A percentile compares a stretch with the other conserved stretches of the same genome.
These are phyloP conservation scores for Cyclanthera cordifolia DNA, from an alignment of 306 rosid species.

Conservation along the genomic window DNA sequence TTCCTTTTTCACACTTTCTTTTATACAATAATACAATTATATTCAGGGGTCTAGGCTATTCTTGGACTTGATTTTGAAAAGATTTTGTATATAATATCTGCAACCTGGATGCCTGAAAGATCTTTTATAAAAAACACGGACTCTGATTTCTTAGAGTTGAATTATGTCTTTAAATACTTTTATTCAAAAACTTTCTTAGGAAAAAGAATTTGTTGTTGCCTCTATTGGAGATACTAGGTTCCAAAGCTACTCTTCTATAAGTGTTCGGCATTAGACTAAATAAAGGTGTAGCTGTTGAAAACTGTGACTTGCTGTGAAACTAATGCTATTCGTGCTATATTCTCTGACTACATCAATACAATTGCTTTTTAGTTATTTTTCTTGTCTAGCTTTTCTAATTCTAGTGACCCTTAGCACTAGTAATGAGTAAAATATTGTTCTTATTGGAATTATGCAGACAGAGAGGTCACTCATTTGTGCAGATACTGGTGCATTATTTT, in stretches of 20 bases:
- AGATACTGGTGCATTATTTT: conserved; percentile 83
- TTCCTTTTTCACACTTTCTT: too few species aligned
- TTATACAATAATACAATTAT: too few species aligned
- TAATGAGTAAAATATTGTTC: not conserved
- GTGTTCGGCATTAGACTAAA: not conserved
- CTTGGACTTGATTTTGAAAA: too few species aligned
- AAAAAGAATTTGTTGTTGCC: not conserved
- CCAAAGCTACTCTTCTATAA: not conserved
- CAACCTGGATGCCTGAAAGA: too few species aligned
- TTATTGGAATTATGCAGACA: conserved; percentile 41
- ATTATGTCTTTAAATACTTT: not conserved
- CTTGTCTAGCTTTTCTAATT: not conserved
- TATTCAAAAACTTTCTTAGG: not conserved
- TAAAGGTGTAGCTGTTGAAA: not conserved
- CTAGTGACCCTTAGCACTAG: not conserved
- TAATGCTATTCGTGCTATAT: not conserved
- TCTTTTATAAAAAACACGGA: too few species aligned
- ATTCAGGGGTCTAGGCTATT: too few species aligned
- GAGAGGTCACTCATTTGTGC: conserved; percentile 73
- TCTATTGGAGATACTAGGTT: not conserved
- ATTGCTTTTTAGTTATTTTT: not conserved
- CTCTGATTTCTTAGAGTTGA: too few species aligned
- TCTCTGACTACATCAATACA: not conserved
- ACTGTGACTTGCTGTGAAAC: not conserved
- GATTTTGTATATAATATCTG: too few species aligned